These are phyloP conservation scores for Psilocybe cubensis DNA, from an alignment of 768 basidiomycete species.

Conservation along the genomic window DNA sequence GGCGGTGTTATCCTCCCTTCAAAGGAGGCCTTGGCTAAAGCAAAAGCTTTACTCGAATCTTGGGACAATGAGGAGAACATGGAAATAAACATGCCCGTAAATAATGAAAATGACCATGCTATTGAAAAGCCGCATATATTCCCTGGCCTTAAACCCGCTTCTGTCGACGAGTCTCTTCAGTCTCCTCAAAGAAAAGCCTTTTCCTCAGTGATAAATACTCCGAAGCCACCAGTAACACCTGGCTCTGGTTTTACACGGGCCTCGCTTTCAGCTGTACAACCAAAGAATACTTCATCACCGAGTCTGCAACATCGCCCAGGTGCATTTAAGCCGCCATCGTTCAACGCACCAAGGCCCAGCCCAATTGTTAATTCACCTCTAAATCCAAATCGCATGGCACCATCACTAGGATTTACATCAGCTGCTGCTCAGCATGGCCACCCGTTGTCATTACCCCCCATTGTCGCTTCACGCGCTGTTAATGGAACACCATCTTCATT, in stretches of 20 bases:
- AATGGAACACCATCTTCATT: constrained; percentile 1
- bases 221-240: constrained; percentile 43
- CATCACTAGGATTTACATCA: constrained; percentile 16
- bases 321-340: constrained; percentile 52
- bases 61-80: constrained; percentile 46
- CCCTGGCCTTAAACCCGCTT: constrained; percentile 26
- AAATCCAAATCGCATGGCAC: constrained; percentile 26
- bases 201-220: constrained; percentile 38
- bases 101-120: constrained; percentile 24
- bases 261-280: constrained; percentile 6
- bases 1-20: constrained; percentile 53
- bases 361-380: constrained; percentile 30
- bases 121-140: constrained; percentile 1
- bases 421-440: constrained; percentile 37
- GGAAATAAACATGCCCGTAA: neutral
- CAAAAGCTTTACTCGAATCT: constrained; percentile 51
- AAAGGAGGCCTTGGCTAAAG: constrained; percentile 53
- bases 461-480: constrained; percentile 14
- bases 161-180: constrained; percentile 16
- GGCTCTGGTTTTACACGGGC: constrained; percentile 27
- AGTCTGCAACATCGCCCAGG: constrained; percentile 30
- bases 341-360: constrained; percentile 24
- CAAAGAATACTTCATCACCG: constrained; percentile 18
- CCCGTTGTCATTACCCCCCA: constrained; percentile 33
- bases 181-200: constrained; percentile 39